Evolutionary conservation across 768 basidiomycete genomes (phyloP), one percentile per base, ranked within the genome.

Genomic region (Collybia sp.): DNA sequence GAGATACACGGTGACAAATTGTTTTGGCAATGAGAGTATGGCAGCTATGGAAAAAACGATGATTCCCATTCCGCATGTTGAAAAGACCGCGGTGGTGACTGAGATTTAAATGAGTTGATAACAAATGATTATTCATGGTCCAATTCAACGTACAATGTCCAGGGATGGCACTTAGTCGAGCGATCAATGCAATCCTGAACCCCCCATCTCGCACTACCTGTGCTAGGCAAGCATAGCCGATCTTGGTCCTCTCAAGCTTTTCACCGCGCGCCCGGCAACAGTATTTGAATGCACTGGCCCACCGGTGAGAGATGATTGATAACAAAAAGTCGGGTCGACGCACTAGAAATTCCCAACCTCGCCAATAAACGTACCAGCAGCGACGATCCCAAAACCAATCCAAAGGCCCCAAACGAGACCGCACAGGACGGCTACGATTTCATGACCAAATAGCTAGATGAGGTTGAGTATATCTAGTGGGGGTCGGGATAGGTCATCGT

Each of bases 361-460:
- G 33, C 90, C 93, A 0, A 93, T 38, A 54, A 92, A 82, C 0
- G 91, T 93, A 0, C 90, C 88, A 6, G 82, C 87, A 2, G 79
- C 78, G 13, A 90, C 88, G 57, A 96, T 94, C 0, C 66, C 93
- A 54, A 95, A 95, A 2, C 93, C 93, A 17, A 75, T 58, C 75
- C 93, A 85, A 2, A 93, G 69, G 2, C 90, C 92, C 90, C 91
- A 96, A 2, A 95, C 88, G 30, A 95, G 63, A 13, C 93, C 93
- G 55, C 90, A 92, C 6, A 95, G 71, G 31, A 94, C 77, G 17
- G 89, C 88, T 34, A 95, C 73, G 46, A 95, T 88, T 72, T 95
- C 93, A 51, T 95, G 93, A 5, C 93, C 93, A 56, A 93, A 93
- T 13, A 95, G 77, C 77, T 88, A 51, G 3, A 46, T 17, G 35